Evolutionary conservation across 352 stramenopile genomes (phyloP).

Genomic region (Achlya hypogyna): DNA sequence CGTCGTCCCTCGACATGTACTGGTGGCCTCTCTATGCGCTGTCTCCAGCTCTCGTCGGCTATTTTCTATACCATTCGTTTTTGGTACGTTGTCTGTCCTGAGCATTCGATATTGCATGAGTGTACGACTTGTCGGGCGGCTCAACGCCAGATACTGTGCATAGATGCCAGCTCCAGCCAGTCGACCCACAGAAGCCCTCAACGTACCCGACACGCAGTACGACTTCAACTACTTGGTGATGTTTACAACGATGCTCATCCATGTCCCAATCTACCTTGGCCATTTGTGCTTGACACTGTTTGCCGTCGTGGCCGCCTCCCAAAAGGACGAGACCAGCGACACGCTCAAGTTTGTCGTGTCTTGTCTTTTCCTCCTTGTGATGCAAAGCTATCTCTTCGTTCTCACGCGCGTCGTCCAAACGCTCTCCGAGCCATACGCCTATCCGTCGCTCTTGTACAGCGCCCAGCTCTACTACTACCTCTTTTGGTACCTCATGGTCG

Average conservation of each 20-base stretch:
- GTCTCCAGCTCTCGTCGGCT: slow-evolving; percentile 25
- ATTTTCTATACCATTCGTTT: background rate
- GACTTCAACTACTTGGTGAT: slow-evolving; percentile 58
- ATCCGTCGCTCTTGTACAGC: slow-evolving; percentile 76
- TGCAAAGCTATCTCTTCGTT: slow-evolving; percentile 81
- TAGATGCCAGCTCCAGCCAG: background rate
- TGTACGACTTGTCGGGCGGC: no score
- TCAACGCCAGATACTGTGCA: no score
- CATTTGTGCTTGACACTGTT: slow-evolving; percentile 75
- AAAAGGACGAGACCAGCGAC: slow-evolving; percentile 21
- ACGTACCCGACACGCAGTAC: background rate
- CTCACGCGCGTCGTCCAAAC: slow-evolving; percentile 72
- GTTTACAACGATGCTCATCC: slow-evolving; percentile 67
- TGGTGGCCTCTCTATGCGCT: slow-evolving; percentile 61
- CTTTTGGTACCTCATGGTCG: slow-evolving; percentile 83
- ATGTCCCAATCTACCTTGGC: slow-evolving; percentile 70
- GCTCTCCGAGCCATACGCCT: slow-evolving; percentile 71
- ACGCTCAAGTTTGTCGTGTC: slow-evolving; percentile 64
- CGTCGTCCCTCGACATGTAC: slow-evolving; percentile 20
- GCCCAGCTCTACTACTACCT: slow-evolving; percentile 82
- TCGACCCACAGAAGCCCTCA: background rate
- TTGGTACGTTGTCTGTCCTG: background rate
- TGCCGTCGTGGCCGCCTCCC: slow-evolving; percentile 36
- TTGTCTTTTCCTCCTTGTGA: slow-evolving; percentile 61
- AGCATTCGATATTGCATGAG: no score